These are phyloP conservation scores for Dactylellina parvicollis DNA, from an alignment of 2,329 filamentous ascomycete genomes.

Conservation along the genomic window DNA sequence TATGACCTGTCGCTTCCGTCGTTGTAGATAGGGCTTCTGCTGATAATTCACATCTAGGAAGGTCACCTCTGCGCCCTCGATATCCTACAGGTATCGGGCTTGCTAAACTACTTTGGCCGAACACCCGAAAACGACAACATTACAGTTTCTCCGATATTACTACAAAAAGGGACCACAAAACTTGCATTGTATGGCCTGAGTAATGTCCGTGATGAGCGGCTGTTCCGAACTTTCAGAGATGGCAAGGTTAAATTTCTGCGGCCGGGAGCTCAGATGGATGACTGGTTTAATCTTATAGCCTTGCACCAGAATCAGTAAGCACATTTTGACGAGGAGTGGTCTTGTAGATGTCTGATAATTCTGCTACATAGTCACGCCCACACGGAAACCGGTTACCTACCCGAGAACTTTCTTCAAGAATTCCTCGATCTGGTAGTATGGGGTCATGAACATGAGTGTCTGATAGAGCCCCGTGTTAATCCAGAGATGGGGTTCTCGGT, in stretches of 20 bases:
- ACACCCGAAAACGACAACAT: slow-evolving; percentile 94
- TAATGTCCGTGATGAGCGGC: slow-evolving; percentile 92
- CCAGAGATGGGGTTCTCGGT: slow-evolving; percentile 91
- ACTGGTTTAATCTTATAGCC: slow-evolving; percentile 96
- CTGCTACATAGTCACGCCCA: slow-evolving; percentile 71
- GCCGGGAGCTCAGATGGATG: slow-evolving; percentile 78
- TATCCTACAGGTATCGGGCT: slow-evolving; percentile 85
- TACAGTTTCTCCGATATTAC: slow-evolving; percentile 84
- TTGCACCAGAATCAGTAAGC: slow-evolving; percentile 88
- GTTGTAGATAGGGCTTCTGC: not conserved
- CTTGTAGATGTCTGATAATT: not conserved
- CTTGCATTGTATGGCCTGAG: slow-evolving; percentile 92
- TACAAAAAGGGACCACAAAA: slow-evolving; percentile 94
- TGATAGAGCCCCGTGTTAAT: slow-evolving; percentile 85
- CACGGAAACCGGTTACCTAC: slow-evolving; percentile 90
- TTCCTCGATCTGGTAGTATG: slow-evolving; percentile 93
- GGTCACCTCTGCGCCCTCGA: slow-evolving; percentile 92
- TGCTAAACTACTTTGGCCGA: slow-evolving; percentile 95
- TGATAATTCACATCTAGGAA: slow-evolving; percentile 65
- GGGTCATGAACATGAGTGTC: slow-evolving; percentile 97
- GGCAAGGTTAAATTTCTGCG: slow-evolving; percentile 93
- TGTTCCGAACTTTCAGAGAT: slow-evolving; percentile 93
- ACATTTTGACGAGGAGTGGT: not conserved
- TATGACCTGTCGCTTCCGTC: slow-evolving; percentile 56
- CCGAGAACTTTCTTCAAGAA: slow-evolving; percentile 89